Evolutionary conservation across 805 yeast species (phyloP), one percentile per base, ranked within the genome.

Genomic region (Lachancea meyersii): DNA sequence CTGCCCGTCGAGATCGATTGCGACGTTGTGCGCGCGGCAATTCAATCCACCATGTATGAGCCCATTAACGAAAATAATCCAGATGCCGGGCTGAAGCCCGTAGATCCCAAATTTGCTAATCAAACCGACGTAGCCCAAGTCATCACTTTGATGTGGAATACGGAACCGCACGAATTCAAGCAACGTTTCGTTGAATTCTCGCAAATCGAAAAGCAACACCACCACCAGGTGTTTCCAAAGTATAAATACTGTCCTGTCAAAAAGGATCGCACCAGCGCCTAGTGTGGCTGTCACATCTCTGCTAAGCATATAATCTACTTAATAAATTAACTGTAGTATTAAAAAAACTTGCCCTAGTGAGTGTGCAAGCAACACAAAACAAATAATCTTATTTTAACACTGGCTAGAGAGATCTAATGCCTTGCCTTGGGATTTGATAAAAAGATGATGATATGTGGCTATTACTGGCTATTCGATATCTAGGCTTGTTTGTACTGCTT

Each of bases 141-240:
- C 27, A 68, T 71, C 27, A 70, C 75, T 1, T 56, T 68, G 28
- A 52, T 71, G 61, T 71, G 76, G 76, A 60, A 67, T 31, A 69
- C 73, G 1, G 75, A 71, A 49, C 46, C 59, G 8, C 47, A 48
- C 35, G 55, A 53, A n/a, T 63, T 68, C 39, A 70, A 67, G 55
- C 61, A 62, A 26, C 52, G 58, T 34, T 71, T 71, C 51, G 60
- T 61, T 10, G 48, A 51, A 16, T 56, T 68, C 38, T 69, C 73
- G 5, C 54, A 51, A n/a, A 52, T 64, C 30, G 75, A 70, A 48
- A 70, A 69, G 53, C 61, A 58, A 24, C 56, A 70, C 5, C 76
- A 71, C 48, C 51, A 60, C 32, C 57, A 58, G 38, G 62, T 70
- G 45, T 68, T 65, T 46, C 76, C 76, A 7, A 64, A 64, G 41